Conservation (phyloP, 176 grass and related monocot species). For the Musa schizocarpa region DNA sequence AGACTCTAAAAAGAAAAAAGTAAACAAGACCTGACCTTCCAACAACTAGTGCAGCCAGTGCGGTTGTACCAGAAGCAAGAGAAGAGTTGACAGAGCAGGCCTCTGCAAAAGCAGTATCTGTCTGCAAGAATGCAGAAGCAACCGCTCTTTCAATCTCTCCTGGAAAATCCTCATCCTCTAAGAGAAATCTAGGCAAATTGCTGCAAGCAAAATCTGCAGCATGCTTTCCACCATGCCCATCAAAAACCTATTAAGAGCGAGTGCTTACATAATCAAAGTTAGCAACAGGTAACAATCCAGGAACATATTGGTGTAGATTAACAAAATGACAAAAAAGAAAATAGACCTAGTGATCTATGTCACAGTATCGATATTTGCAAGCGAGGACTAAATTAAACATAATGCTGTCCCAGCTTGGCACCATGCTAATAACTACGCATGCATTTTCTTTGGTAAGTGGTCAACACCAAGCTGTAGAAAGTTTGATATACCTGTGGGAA, state of each 20-base stretch:
- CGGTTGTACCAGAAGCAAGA: conserved; percentile 81
- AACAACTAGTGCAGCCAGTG: conserved; percentile 56
- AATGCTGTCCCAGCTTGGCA: too few species aligned
- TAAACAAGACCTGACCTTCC: conserved; percentile 44
- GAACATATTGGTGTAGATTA: not conserved
- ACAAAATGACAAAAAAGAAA: not conserved
- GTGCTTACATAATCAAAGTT: conserved; percentile 2
- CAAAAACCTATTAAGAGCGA: conserved; percentile 59
- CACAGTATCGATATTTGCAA: too few species aligned
- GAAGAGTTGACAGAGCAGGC: conserved; percentile 60
- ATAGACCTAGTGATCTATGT: too few species aligned
- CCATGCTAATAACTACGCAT: too few species aligned
- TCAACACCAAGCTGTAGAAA: not conserved
- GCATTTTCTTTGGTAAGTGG: not conserved
- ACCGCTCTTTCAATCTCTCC: conserved; percentile 68
- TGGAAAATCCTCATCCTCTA: conserved; percentile 62
- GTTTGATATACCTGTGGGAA: not conserved
- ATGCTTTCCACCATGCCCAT: conserved; percentile 92
- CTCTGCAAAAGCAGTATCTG: conserved; percentile 72
- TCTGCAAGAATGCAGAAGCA: conserved; percentile 76
- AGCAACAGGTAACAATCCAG: not conserved
- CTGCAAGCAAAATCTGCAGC: conserved; percentile 82
- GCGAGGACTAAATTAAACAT: too few species aligned
- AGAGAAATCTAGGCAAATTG: conserved; percentile 71
- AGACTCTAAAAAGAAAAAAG: not conserved